Conservation (phyloP, 1,284 basidiomycete genomes). For the Leucoagaricus sp. region DNA sequence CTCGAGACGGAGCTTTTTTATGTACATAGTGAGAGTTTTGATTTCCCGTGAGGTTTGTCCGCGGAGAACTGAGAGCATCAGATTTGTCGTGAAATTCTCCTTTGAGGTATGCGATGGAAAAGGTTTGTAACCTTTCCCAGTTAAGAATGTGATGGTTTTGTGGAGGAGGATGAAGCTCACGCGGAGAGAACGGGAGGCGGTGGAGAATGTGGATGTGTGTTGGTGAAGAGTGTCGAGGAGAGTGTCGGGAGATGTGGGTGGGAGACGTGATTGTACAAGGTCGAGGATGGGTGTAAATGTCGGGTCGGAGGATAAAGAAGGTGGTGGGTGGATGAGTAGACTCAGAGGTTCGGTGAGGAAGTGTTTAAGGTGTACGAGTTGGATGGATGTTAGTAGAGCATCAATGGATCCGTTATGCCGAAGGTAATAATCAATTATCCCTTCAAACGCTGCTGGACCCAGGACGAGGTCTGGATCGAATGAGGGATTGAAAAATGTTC, state of each 20-base stretch:
- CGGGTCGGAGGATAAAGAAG: not conserved
- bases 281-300: not conserved
- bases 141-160: slow-evolving; percentile 42
- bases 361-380: slow-evolving; percentile 70
- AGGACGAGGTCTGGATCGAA: slow-evolving; percentile 63
- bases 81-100: slow-evolving; percentile 23
- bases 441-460: slow-evolving; percentile 57
- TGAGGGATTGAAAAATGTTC: slow-evolving; percentile 64
- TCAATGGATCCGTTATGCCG: slow-evolving; percentile 60
- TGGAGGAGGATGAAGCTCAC: slow-evolving; percentile 42
- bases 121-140: slow-evolving; percentile 41
- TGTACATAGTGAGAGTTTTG: slow-evolving; percentile 43
- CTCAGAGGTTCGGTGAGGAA: slow-evolving; percentile 59
- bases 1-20: slow-evolving; percentile 41
- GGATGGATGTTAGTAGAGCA: slow-evolving; percentile 40
- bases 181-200: slow-evolving; percentile 37
- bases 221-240: not conserved
- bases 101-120: slow-evolving; percentile 26
- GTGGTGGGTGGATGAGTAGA: slow-evolving; percentile 34
- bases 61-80: slow-evolving; percentile 35
- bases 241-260: not conserved
- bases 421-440: slow-evolving; percentile 53
- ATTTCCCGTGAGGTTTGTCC: slow-evolving; percentile 44
- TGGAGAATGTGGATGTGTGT: slow-evolving; percentile 28
- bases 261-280: slow-evolving; percentile 1